Base-by-base conservation (phyloP, 208 protist genomes). In the Acanthamoeba royreba region DNA sequence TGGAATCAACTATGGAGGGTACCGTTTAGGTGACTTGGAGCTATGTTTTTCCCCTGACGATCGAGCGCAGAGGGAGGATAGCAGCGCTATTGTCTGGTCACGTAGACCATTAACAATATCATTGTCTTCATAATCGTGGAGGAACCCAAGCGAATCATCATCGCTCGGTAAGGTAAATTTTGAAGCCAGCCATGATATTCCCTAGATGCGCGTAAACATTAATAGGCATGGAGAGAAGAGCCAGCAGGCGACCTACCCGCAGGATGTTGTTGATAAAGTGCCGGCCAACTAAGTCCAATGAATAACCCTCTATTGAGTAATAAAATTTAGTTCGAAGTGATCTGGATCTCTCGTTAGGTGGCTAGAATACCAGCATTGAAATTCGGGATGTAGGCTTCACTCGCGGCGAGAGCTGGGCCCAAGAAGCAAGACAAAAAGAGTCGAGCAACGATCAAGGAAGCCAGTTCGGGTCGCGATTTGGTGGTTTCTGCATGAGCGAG, bases 291-390 rank as follows among this genome's bases (percentile, higher is more conserved):
- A 69, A 69, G 53, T 66, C 81, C 38, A 69, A 45, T n/a, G 31
- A 63, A 13, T 66, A 89, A 9, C 49, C 53, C 5, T 66, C 49
- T 69, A 17, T 7, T 22, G 1, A 15, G 13, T 5, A 15, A 52
- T 4, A 9, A 53, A 61, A 49, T 1, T 15, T n/a, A n/a, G n/a
- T n/a, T n/a, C n/a, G n/a, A n/a, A 4, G 13, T 83, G 45, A 43
- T 5, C n/a, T n/a, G n/a, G n/a, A n/a, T n/a, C n/a, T n/a, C n/a
- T n/a, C n/a, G n/a, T n/a, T n/a, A n/a, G n/a, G n/a, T n/a, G n/a
- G n/a, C n/a, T n/a, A n/a, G n/a, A n/a, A n/a, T n/a, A 69, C 81
- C 81, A 49, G 46, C 81, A 40, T 89, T 89, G 31, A 89, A 55
- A 19, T 69, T 89, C 15, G 49, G 49, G 15, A 89, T 52, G 40